Conservation (phyloP, 345 rosid species). For the Corchorus olitorius region DNA sequence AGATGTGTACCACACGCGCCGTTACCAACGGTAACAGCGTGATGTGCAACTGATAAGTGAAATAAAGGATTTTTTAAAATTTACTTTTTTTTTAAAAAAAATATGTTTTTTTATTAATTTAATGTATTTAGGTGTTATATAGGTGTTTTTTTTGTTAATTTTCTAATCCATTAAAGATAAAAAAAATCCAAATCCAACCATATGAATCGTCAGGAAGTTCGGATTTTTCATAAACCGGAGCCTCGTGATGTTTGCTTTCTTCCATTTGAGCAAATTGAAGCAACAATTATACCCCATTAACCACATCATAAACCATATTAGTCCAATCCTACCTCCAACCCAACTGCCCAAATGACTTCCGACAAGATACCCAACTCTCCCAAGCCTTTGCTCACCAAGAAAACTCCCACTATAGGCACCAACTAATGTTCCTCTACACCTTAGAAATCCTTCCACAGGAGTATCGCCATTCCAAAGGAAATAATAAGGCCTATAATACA, state of each 20-base stretch:
- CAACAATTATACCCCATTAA: slow-evolving; percentile 64
- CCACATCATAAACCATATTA: slow-evolving; percentile 92
- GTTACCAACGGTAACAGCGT: too few species aligned
- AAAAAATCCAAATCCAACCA: too few species aligned
- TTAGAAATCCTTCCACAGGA: slow-evolving; percentile 75
- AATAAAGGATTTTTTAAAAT: too few species aligned
- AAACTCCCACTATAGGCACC: slow-evolving; percentile 91
- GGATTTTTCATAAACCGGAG: neutral
- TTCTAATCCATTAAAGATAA: too few species aligned
- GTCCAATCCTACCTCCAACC: slow-evolving; percentile 92
- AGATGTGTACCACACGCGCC: too few species aligned
- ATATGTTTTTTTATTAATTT: too few species aligned
- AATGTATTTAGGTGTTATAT: too few species aligned
- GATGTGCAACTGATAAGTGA: too few species aligned
- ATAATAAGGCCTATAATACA: slow-evolving; percentile 86
- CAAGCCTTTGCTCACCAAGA: slow-evolving; percentile 74
- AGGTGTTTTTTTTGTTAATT: too few species aligned
- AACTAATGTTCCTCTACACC: slow-evolving; percentile 81
- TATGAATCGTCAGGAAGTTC: too few species aligned
- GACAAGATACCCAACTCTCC: slow-evolving; percentile 82
- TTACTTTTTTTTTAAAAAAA: too few species aligned
- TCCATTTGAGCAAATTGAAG: slow-evolving; percentile 16
- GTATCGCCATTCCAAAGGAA: slow-evolving; percentile 89
- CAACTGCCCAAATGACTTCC: slow-evolving; percentile 96
- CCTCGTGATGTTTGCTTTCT: neutral